Evolutionary conservation across 495 filamentous ascomycete genomes (phyloP), one percentile per base, ranked within the genome.

Genomic region (Chaetomidium leptoderma): DNA sequence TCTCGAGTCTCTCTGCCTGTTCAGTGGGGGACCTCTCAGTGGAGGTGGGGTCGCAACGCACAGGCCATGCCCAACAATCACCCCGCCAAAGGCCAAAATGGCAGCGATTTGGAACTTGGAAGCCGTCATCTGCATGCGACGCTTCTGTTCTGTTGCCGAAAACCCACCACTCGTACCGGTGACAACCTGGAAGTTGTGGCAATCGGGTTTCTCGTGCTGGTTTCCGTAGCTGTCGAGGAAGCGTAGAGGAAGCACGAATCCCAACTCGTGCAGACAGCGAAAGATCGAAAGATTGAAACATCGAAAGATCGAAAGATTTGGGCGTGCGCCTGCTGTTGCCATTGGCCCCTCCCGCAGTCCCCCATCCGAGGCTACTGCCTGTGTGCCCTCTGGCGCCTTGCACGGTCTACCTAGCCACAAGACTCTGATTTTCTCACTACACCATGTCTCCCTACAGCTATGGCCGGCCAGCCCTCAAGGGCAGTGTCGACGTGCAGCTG

Each of bases 401-500:
- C 27, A 39, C 42, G 26, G 43, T 14, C 24, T 32, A 48, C 13
- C 27, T 24, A 8, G 19, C 40, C 42, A 17, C 36, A 39, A 42
- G 49, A 33, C n/a, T 27, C 53, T 27, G 26, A 26, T 4, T 16
- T 24, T 23, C 40, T 10, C 14, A 14, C 51, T 50, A 71, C 14
- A 14, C 51, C 53, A 71, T 71, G 69, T 59, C 62, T 44, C 57
- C 55, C 11, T 69, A 69, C 23, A 36, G 64, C 30, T 66, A 67
- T 55, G 61, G 58, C 19, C 48, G 59, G 21, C 69, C 69, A 29
- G 60, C 66, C 36, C 72, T 74, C 19, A 76, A 71, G 65, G 65
- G 47, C 50, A 68, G 56, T 40, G 68, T 74, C 6, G 75, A 76
- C 48, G 37, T 70, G 24, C 66, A 69, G 42, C 62, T 80, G 14